Evolutionary conservation across 108 stramenopile genomes (phyloP).

Genomic region (Poteriospumella lacustris): DNA sequence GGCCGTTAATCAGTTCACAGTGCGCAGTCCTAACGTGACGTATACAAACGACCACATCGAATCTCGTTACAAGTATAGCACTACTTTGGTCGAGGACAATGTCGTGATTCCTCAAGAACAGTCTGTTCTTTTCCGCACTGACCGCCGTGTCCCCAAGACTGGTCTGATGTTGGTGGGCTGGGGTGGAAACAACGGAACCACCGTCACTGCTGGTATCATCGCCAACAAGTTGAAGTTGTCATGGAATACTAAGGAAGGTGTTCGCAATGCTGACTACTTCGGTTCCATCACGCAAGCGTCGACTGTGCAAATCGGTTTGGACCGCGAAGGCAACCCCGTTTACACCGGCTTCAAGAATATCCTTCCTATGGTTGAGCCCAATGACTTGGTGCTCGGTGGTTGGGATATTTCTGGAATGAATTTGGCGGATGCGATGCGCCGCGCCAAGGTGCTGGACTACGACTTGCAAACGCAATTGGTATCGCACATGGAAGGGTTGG

Average conservation of each 20-base stretch:
- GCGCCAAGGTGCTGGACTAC: conserved; percentile 77
- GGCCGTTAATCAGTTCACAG: conserved; percentile 45
- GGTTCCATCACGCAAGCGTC: conserved; percentile 87
- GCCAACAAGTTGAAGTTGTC: conserved; percentile 81
- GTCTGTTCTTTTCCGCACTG: conserved; percentile 77
- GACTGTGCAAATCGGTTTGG: conserved; percentile 78
- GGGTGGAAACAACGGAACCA: conserved; percentile 93
- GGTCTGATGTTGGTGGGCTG: conserved; percentile 94
- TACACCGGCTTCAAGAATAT: conserved; percentile 80
- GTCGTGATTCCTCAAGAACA: conserved; percentile 63
- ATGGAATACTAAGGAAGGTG: conserved; percentile 87
- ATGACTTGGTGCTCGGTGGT: conserved; percentile 91
- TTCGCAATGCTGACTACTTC: conserved; percentile 80
- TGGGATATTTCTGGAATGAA: conserved; percentile 90
- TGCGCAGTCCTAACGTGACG: conserved; percentile 70
- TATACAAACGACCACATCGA: conserved; percentile 83
- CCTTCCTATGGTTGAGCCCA: conserved; percentile 86
- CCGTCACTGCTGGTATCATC: conserved; percentile 68
- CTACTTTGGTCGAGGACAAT: conserved; percentile 78
- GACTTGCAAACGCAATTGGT: conserved; percentile 84
- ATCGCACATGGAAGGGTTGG: conserved; percentile 78
- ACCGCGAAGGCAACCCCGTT: conserved; percentile 65
- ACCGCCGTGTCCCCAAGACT: conserved; percentile 73
- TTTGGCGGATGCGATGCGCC: conserved; percentile 84
- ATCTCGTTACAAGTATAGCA: conserved; percentile 80